These are phyloP conservation scores for Myrica gale DNA, from an alignment of 306 rosid genomes.

Conservation along the genomic window DNA sequence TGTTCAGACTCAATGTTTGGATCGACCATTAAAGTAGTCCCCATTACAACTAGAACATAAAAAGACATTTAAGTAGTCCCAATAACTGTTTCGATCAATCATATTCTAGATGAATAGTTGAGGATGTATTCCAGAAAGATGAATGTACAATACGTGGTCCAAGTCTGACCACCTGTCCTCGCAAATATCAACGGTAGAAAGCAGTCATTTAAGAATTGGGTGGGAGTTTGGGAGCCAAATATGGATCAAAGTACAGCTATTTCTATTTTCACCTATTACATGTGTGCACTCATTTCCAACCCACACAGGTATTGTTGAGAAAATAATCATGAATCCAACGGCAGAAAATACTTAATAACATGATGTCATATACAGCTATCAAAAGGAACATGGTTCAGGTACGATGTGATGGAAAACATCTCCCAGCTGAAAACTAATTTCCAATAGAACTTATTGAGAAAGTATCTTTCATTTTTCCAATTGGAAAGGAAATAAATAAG, in stretches of 20 bases:
- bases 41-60: constrained; percentile 17
- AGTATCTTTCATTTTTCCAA: background rate
- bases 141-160: constrained; percentile 12
- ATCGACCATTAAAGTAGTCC: constrained; percentile 15
- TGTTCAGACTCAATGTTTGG: constrained; percentile 7
- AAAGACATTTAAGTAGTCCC: constrained; percentile 15
- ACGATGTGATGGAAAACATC: background rate
- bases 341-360: background rate
- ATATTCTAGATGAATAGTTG: constrained; percentile 2
- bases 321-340: background rate
- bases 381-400: background rate
- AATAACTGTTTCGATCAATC: constrained; percentile 8
- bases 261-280: constrained; percentile 4
- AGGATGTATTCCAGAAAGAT: background rate
- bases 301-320: background rate
- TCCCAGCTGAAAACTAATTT: background rate
- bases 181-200: constrained; percentile 1
- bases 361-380: background rate
- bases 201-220: constrained; percentile 2
- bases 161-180: constrained; percentile 4
- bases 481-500: background rate
- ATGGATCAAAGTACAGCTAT: background rate
- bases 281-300: background rate
- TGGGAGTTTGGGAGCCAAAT: constrained; percentile 9
- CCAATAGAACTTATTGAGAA: background rate